These are phyloP conservation scores for Lactarius sp. DNA, from an alignment of 768 basidiomycete genomes.

Conservation along the genomic window DNA sequence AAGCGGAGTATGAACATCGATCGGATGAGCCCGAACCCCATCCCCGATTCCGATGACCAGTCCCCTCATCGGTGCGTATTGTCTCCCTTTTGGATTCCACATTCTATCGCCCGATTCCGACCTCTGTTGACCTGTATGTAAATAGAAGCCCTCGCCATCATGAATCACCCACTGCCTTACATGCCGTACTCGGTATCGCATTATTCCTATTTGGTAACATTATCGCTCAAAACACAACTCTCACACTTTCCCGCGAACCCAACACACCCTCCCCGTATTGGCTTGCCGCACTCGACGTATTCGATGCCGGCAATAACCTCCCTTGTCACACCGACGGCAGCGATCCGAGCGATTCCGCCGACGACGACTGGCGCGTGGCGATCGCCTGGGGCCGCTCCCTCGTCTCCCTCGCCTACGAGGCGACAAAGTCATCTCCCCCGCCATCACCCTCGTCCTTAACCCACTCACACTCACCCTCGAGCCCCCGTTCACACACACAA, in stretches of 20 bases:
- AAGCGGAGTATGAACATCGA: not conserved
- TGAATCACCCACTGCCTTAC: slow-evolving; percentile 61
- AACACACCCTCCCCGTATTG: slow-evolving; percentile 49
- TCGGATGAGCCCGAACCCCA: not conserved
- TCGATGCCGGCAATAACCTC: slow-evolving; percentile 62
- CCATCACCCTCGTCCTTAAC: slow-evolving; percentile 29
- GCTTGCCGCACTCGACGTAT: slow-evolving; percentile 65
- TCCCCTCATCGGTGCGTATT: not conserved
- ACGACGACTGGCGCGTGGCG: slow-evolving; percentile 66
- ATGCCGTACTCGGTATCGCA: slow-evolving; percentile 58
- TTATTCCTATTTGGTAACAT: slow-evolving; percentile 62
- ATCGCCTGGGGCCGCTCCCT: slow-evolving; percentile 64
- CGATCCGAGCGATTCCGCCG: not conserved
- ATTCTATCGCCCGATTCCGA: not conserved
- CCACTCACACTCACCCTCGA: not conserved
- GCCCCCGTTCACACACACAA: slow-evolving; percentile 9
- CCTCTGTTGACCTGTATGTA: not conserved
- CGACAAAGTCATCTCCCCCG: slow-evolving; percentile 1
- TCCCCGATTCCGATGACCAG: not conserved
- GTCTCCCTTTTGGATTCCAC: not conserved
- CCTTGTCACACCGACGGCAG: slow-evolving; percentile 38
- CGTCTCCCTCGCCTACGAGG: slow-evolving; percentile 53
- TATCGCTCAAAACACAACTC: slow-evolving; percentile 46
- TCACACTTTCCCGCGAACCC: slow-evolving; percentile 54
- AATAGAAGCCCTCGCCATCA: slow-evolving; percentile 9